A percentile compares a stretch with the other conserved stretches of the same genome.
Conservation (phyloP, 176 grass and related monocot species). For the Stipa capillata region DNA sequence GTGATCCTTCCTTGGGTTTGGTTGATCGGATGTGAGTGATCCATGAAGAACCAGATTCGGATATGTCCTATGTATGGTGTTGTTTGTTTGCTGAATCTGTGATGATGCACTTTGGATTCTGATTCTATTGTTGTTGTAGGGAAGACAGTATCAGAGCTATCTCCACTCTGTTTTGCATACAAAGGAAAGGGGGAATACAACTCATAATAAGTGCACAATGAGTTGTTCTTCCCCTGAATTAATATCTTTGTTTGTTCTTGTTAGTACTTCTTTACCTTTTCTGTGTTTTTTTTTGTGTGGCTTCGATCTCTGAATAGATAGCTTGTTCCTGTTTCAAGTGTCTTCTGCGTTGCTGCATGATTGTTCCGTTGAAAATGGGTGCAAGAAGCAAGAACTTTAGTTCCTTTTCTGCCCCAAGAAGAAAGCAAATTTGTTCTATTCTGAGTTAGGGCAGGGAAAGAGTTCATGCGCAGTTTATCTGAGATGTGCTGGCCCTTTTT, state of each 20-base stretch:
- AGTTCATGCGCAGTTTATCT: neutral
- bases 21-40: conserved; percentile 1
- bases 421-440: conserved; percentile 11
- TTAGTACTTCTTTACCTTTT: neutral
- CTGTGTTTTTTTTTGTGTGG: neutral
- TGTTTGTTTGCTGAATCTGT: conserved; percentile 28
- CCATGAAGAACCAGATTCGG: conserved; percentile 4
- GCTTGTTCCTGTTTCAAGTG: neutral
- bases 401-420: neutral
- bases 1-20: conserved; percentile 28
- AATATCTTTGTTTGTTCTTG: neutral
- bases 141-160: neutral
- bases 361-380: conserved; percentile 1
- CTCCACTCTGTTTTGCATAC: conserved; percentile 24
- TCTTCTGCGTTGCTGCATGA: neutral
- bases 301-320: neutral
- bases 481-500: neutral
- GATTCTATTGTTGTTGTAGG: conserved; percentile 31
- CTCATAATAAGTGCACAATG: conserved; percentile 31
- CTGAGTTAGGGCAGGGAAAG: conserved; percentile 2
- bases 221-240: conserved; percentile 17
- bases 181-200: conserved; percentile 4
- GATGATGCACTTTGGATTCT: conserved; percentile 11
- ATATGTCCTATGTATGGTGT: neutral
- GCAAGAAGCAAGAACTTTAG: conserved; percentile 3